Percentiles rank a stretch among this genome's conserved stretches.
phyloP scores from a whole-genome alignment of 1,284 basidiomycete genomes.

The Ustilago nuda region DNA sequence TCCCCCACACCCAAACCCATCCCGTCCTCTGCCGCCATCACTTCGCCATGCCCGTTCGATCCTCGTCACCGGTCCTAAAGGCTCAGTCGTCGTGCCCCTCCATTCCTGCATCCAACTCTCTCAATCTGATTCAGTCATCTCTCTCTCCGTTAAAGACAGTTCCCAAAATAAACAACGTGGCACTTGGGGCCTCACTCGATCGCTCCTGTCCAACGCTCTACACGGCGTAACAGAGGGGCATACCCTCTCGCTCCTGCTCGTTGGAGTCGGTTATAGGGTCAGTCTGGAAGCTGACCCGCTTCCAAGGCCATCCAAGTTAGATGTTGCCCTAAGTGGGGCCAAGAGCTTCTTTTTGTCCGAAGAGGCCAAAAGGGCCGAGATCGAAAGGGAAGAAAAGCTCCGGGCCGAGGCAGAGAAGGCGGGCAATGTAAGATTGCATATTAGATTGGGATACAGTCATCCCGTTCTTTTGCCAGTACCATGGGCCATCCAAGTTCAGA shows the following conservation, averaged over 20 bases:
- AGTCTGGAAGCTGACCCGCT: constrained; percentile 84
- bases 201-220: constrained; percentile 88
- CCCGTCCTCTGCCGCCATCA: constrained; percentile 50
- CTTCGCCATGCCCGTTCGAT: constrained; percentile 56
- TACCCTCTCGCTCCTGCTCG: constrained; percentile 82
- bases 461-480: constrained; percentile 83
- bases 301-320: constrained; percentile 45
- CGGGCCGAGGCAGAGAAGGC: constrained; percentile 25
- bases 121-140: constrained; percentile 14
- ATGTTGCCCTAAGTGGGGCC: constrained; percentile 39
- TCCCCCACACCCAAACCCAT: constrained; percentile 63
- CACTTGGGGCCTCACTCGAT: constrained; percentile 93
- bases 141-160: constrained; percentile 78
- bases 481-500: constrained; percentile 68
- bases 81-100: constrained; percentile 59
- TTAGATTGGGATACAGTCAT: constrained; percentile 84
- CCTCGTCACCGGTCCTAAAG: constrained; percentile 62
- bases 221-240: constrained; percentile 90
- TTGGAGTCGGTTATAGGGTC: constrained; percentile 94
- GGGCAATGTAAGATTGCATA: constrained; percentile 53
- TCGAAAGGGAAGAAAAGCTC: constrained; percentile 23
- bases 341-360: constrained; percentile 51
- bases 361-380: constrained; percentile 48
- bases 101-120: constrained; percentile 53
- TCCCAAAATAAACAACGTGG: constrained; percentile 81